Conservation (phyloP, 345 rosid species). For the Corymbia maculata region DNA sequence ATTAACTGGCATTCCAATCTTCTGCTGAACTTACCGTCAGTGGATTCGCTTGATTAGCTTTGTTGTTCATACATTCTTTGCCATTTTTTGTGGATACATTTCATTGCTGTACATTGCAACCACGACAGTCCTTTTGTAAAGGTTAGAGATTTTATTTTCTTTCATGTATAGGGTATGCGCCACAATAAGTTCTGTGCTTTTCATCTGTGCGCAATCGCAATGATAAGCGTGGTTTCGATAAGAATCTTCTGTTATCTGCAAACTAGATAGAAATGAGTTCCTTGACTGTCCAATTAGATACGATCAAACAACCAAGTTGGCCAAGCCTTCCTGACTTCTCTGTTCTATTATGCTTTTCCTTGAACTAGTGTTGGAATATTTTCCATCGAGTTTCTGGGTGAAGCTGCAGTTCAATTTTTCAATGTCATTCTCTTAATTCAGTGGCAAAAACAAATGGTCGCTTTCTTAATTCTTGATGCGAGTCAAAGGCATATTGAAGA, state of each 20-base stretch:
- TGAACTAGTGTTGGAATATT: background rate
- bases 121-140: background rate
- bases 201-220: background rate
- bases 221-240: background rate
- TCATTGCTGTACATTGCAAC: background rate
- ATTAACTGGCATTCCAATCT: background rate
- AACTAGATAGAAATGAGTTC: background rate
- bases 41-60: background rate
- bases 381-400: background rate
- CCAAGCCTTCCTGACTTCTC: background rate
- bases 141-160: background rate
- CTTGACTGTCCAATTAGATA: background rate
- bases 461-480: background rate
- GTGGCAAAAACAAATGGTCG: background rate
- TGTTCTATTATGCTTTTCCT: background rate
- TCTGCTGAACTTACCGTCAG: background rate
- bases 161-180: background rate
- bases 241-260: background rate
- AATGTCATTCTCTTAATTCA: background rate
- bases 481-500: background rate
- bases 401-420: background rate
- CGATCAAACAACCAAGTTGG: background rate
- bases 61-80: background rate
- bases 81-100: background rate
- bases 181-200: background rate